A percentile compares a stretch with the other conserved stretches of the same genome.
Evolutionary conservation across 192 early-diverging fungal species (phyloP).

Genomic region (Coemansia sp.): DNA sequence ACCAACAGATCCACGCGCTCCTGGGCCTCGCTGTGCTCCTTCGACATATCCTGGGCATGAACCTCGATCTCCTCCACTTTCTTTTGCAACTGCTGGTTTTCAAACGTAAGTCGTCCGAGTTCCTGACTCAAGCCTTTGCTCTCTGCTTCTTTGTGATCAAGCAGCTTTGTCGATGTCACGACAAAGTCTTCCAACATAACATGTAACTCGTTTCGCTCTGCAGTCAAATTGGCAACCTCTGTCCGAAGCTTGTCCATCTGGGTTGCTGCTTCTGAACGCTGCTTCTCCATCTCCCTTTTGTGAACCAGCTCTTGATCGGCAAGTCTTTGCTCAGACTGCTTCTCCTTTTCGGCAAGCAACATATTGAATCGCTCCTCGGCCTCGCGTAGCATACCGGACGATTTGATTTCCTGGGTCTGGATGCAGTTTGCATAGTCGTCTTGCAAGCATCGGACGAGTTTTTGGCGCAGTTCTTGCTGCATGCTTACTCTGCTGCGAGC

Average conservation of each 20-base stretch:
- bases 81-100: conserved; percentile 31
- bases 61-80: conserved; percentile 12
- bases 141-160: conserved; percentile 31
- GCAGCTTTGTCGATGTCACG: conserved; percentile 25
- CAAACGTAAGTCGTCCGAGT: conserved; percentile 31
- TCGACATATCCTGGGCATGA: neutral
- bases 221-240: conserved; percentile 4
- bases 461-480: conserved; percentile 22
- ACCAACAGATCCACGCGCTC: conserved; percentile 12
- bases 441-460: conserved; percentile 16
- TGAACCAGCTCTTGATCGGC: conserved; percentile 16
- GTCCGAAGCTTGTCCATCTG: conserved; percentile 1
- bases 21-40: conserved; percentile 23
- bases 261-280: neutral
- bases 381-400: conserved; percentile 8
- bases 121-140: conserved; percentile 30
- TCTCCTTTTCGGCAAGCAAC: conserved; percentile 15
- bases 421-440: conserved; percentile 21
- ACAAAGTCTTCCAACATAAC: conserved; percentile 40
- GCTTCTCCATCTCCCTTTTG: conserved; percentile 9
- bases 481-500: conserved; percentile 9
- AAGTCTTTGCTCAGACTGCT: conserved; percentile 9
- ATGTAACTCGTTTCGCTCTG: conserved; percentile 31
- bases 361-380: conserved; percentile 10
- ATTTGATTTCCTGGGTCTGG: conserved; percentile 13